Conservation (phyloP, 768 basidiomycete genomes). For the Boletus rex-veris region DNA sequence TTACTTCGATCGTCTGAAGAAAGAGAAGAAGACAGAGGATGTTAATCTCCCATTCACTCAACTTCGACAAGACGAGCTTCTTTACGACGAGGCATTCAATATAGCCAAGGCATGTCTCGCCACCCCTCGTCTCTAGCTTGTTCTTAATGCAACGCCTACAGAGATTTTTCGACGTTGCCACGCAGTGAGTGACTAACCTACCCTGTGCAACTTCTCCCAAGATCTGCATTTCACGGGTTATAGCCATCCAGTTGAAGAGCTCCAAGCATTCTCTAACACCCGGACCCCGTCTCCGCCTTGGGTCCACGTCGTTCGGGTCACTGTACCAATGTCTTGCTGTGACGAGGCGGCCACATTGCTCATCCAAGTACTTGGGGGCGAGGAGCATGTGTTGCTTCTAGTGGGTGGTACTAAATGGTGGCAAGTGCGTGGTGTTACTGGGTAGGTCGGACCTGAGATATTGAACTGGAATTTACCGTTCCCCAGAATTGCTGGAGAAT, state of each 20-base stretch:
- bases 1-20: conserved; percentile 67
- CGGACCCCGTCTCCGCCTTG: conserved; percentile 84
- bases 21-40: conserved; percentile 36
- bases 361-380: conserved; percentile 81
- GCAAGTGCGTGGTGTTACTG: conserved; percentile 85
- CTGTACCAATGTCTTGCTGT: conserved; percentile 74
- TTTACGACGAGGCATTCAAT: conserved; percentile 79
- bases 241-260: conserved; percentile 83
- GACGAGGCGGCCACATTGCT: conserved; percentile 70
- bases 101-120: conserved; percentile 58
- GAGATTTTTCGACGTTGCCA: conserved; percentile 74
- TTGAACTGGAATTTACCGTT: conserved; percentile 11
- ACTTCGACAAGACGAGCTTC: conserved; percentile 66
- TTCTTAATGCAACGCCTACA: conserved; percentile 24
- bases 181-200: conserved; percentile 45
- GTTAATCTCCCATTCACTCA: conserved; percentile 39
- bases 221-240: background rate
- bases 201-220: background rate
- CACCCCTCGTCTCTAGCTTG: background rate
- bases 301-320: conserved; percentile 66
- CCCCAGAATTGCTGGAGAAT: conserved; percentile 75
- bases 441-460: conserved; percentile 43
- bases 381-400: conserved; percentile 60
- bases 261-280: conserved; percentile 75
- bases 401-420: conserved; percentile 96